A percentile compares a stretch with the other conserved stretches of the same genome.
phyloP scores from a whole-genome alignment of 2,329 filamentous ascomycete species.

The Exophiala sp. region DNA sequence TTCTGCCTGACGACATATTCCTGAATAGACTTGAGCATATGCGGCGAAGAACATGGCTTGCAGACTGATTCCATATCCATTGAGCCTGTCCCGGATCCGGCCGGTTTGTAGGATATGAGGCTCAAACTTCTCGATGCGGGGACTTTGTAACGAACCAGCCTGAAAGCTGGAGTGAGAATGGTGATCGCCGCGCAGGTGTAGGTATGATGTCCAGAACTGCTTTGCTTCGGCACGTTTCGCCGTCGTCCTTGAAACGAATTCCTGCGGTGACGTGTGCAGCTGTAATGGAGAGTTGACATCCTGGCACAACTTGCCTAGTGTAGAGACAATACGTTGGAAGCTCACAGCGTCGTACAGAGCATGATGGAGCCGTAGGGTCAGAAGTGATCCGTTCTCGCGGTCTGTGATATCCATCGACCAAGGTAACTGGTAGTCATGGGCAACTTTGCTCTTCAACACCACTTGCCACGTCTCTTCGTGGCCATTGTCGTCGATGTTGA shows the following conservation, averaged over 20 bases:
- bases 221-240: slow-evolving; percentile 15
- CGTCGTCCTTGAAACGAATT: slow-evolving; percentile 7
- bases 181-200: slow-evolving; percentile 27
- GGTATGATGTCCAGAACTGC: slow-evolving; percentile 43
- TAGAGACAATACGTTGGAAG: slow-evolving; percentile 57
- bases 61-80: slow-evolving; percentile 54
- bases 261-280: slow-evolving; percentile 29
- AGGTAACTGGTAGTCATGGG: slow-evolving; percentile 18
- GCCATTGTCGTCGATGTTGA: slow-evolving; percentile 31
- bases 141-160: slow-evolving; percentile 15
- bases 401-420: slow-evolving; percentile 10
- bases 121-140: slow-evolving; percentile 43
- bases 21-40: slow-evolving; percentile 52
- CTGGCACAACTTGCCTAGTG: slow-evolving; percentile 45
- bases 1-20: too few species aligned
- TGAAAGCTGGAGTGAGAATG: not conserved
- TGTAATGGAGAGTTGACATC: slow-evolving; percentile 16
- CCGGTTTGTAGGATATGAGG: slow-evolving; percentile 41
- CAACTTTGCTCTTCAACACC: slow-evolving; percentile 14
- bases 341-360: slow-evolving; percentile 83
- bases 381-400: slow-evolving; percentile 24
- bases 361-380: slow-evolving; percentile 66
- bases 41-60: slow-evolving; percentile 72
- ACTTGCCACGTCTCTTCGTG: slow-evolving; percentile 24
- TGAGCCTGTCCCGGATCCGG: slow-evolving; percentile 39